phyloP scores from a whole-genome alignment of 768 basidiomycete genomes.

The Rhizopogon sp. region DNA sequence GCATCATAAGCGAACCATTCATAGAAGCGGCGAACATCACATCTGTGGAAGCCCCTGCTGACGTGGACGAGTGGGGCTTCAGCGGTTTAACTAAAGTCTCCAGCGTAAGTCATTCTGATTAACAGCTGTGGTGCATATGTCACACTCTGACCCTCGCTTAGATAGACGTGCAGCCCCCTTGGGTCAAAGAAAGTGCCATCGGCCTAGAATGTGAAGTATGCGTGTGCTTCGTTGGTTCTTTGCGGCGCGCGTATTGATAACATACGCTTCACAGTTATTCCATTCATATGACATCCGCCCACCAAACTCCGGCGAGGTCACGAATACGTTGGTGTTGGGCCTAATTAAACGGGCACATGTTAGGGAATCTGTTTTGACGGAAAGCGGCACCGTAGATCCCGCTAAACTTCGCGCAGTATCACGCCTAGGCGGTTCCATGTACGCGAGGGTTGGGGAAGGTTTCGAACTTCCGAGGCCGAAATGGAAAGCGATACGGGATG shows the following conservation, averaged over 20 bases:
- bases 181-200: conserved; percentile 54
- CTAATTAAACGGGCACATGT: conserved; percentile 51
- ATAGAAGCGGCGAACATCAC: conserved; percentile 51
- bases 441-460: conserved; percentile 41
- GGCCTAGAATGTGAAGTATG: conserved; percentile 59
- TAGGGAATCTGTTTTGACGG: conserved; percentile 42
- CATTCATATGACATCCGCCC: conserved; percentile 44
- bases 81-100: conserved; percentile 51
- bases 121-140: conserved; percentile 4
- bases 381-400: conserved; percentile 39
- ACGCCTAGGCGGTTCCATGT: conserved; percentile 52
- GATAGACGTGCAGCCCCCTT: conserved; percentile 44
- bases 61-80: conserved; percentile 54
- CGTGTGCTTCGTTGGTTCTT: conserved; percentile 15
- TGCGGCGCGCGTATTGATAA: conserved; percentile 9
- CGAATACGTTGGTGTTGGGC: conserved; percentile 46
- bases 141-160: conserved; percentile 17
- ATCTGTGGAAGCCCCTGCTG: conserved; percentile 49
- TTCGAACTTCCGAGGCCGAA: conserved; percentile 40
- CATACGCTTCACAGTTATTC: conserved; percentile 37
- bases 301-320: conserved; percentile 30
- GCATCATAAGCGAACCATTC: conserved; percentile 65
- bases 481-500: conserved; percentile 28
- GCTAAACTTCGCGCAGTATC: conserved; percentile 43
- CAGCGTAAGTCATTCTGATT: conserved; percentile 37